A percentile compares a stretch with the other conserved stretches of the same genome.
Conservation (phyloP, 148 eudicot species). For the Camellia sinensis region DNA sequence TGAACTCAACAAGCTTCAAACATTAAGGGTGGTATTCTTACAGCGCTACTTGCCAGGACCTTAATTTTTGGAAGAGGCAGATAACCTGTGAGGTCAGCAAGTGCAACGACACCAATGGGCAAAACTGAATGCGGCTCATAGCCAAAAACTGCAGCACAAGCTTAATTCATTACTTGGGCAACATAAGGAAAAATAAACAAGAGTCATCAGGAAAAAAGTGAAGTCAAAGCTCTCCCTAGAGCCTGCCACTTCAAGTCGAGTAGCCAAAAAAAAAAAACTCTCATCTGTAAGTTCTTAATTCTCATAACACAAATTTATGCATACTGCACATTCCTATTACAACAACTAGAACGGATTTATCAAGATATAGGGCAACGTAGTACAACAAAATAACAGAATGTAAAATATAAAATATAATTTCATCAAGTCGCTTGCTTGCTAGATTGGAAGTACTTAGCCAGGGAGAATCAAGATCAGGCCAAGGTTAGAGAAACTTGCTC, state of each 20-base stretch:
- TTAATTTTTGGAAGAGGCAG: slow-evolving; percentile 72
- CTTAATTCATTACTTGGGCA: not conserved
- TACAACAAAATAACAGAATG: not conserved
- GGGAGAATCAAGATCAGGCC: not conserved
- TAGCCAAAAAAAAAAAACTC: not conserved
- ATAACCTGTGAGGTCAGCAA: slow-evolving; percentile 73
- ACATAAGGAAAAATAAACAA: not conserved
- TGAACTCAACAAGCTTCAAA: slow-evolving; percentile 5
- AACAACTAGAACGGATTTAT: not conserved
- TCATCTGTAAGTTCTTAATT: not conserved
- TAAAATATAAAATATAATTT: not conserved
- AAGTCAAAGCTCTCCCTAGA: not conserved
- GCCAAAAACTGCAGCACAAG: slow-evolving; percentile 63
- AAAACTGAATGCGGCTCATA: slow-evolving; percentile 94
- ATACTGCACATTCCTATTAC: not conserved
- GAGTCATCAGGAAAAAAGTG: not conserved
- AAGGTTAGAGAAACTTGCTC: not conserved
- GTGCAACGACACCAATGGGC: slow-evolving; percentile 78
- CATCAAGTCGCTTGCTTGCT: not conserved
- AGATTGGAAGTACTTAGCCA: not conserved
- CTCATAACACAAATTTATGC: not conserved
- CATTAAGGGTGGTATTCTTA: slow-evolving; percentile 36
- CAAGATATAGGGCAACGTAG: not conserved
- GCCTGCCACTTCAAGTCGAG: slow-evolving; percentile 4
- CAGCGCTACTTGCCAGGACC: slow-evolving; percentile 90